A percentile compares a stretch with the other conserved stretches of the same genome.
Conservation (phyloP, 495 filamentous ascomycete species). For the Annulohypoxylon maeteangense region DNA sequence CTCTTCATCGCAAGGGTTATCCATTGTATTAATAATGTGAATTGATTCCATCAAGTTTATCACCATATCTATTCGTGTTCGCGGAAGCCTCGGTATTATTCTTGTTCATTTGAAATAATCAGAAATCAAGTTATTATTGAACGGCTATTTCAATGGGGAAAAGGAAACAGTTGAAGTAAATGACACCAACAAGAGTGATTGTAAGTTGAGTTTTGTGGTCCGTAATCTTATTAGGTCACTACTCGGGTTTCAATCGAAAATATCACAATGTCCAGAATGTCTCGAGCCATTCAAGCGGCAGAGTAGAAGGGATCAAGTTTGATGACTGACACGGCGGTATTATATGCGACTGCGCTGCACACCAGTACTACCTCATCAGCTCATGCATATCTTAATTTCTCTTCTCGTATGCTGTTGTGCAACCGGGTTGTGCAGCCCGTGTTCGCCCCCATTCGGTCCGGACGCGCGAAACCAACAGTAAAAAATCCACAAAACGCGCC, state of each 20-base stretch:
- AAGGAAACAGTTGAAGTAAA: background rate
- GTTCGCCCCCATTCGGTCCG: conserved; percentile 3
- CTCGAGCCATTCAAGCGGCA: background rate
- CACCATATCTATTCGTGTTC: background rate
- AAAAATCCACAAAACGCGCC: conserved; percentile 24
- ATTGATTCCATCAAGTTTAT: no score
- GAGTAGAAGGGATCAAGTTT: background rate
- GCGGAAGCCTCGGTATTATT: background rate
- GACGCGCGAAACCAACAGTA: conserved; percentile 2
- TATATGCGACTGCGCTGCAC: conserved; percentile 2
- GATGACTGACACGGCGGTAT: background rate
- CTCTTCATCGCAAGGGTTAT: no score
- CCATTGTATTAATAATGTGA: no score
- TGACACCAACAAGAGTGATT: background rate
- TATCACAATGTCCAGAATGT: background rate
- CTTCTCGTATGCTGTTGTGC: conserved; percentile 17
- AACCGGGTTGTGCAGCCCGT: background rate
- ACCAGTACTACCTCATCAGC: background rate
- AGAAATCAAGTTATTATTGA: background rate
- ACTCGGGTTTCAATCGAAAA: background rate
- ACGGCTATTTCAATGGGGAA: background rate
- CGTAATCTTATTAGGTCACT: background rate
- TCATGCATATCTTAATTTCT: conserved; percentile 27
- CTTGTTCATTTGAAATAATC: background rate
- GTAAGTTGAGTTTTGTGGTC: background rate